Conservation (phyloP, 495 filamentous ascomycete species). For the Chaetomium cochliodes region DNA sequence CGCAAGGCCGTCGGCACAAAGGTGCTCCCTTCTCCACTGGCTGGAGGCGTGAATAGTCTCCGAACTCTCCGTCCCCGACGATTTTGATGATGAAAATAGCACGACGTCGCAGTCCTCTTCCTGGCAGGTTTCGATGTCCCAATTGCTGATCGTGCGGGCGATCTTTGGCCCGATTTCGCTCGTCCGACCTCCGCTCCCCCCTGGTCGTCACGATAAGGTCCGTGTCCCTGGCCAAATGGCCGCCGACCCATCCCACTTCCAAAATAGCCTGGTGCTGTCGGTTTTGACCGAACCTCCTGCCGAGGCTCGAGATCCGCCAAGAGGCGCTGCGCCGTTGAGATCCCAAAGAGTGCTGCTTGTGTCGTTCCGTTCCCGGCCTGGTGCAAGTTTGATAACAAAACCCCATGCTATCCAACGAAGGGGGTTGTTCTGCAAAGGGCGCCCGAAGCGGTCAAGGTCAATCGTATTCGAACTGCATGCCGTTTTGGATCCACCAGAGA, state of each 20-base stretch:
- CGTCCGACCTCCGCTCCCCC: not conserved
- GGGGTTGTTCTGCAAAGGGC: not conserved
- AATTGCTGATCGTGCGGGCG: not conserved
- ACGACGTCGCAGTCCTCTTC: not conserved
- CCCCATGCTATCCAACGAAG: not conserved
- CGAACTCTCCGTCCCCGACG: not conserved
- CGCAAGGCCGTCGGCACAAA: not conserved
- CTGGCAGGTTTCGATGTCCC: not conserved
- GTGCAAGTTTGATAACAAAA: not conserved
- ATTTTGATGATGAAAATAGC: not conserved
- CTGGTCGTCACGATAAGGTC: not conserved
- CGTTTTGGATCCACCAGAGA: not conserved
- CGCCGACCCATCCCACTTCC: not conserved
- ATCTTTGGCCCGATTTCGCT: not conserved
- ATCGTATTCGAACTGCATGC: conserved; percentile 9
- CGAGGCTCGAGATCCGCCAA: conserved; percentile 7
- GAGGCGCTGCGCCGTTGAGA: not conserved
- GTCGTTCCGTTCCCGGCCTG: not conserved
- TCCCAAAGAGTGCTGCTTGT: conserved; percentile 2
- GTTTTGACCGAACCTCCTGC: not conserved
- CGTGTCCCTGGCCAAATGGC: not conserved
- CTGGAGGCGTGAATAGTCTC: not conserved
- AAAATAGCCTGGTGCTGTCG: not conserved
- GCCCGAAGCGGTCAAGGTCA: conserved; percentile 12
- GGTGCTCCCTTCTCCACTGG: not conserved